phyloP scores from a whole-genome alignment of 352 stramenopile species.

The Globisporangium irregulare region DNA sequence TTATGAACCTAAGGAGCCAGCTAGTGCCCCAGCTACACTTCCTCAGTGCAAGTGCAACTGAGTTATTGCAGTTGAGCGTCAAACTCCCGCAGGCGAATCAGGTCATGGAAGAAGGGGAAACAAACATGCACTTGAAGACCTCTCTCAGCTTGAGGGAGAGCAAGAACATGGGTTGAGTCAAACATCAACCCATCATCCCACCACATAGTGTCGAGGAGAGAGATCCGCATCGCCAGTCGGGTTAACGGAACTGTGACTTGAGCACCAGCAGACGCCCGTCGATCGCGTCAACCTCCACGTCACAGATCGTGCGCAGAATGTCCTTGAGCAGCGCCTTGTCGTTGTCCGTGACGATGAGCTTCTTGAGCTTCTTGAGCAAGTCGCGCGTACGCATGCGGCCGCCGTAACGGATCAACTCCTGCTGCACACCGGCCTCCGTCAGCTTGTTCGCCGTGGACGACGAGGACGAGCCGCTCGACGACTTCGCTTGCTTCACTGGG shows the following conservation, averaged over 20 bases:
- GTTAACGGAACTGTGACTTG: conserved; percentile 85
- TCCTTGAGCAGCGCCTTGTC: conserved; percentile 84
- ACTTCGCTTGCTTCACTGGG: conserved; percentile 39
- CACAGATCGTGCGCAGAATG: conserved; percentile 84
- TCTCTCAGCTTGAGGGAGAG: neutral
- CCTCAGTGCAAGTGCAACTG: neutral
- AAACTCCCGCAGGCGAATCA: neutral
- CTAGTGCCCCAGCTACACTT: neutral
- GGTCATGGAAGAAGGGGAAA: neutral
- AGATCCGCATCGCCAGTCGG: neutral
- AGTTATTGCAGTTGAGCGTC: neutral
- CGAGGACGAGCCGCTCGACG: conserved; percentile 20
- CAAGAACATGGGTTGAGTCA: neutral
- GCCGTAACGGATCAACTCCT: conserved; percentile 80
- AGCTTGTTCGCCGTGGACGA: conserved; percentile 47
- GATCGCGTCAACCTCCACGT: conserved; percentile 83
- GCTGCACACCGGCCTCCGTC: conserved; percentile 78
- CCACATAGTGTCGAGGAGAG: neutral
- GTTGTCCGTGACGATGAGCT: conserved; percentile 75
- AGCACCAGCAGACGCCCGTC: conserved; percentile 79
- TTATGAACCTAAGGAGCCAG: neutral
- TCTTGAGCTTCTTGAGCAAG: conserved; percentile 78
- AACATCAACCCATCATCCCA: neutral
- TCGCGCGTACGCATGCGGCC: conserved; percentile 79
- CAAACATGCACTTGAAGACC: neutral